phyloP scores from a whole-genome alignment of 495 filamentous ascomycete genomes.

The Recurvomyces mirabilis region DNA sequence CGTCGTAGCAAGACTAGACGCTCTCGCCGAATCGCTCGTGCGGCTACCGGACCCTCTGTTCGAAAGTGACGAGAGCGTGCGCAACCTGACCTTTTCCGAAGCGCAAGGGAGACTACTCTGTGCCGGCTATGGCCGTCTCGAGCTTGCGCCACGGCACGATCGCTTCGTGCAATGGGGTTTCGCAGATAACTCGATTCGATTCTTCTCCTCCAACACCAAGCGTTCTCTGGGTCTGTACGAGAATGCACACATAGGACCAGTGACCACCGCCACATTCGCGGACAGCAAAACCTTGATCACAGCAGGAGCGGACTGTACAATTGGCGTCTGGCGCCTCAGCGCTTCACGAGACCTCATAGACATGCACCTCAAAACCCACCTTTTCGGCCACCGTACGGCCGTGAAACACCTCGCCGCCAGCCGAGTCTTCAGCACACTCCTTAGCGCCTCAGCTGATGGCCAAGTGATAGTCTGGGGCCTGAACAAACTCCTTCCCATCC shows the following conservation, averaged over 20 bases:
- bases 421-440: constrained; percentile 72
- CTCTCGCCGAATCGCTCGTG: constrained; percentile 61
- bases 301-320: constrained; percentile 78
- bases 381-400: constrained; percentile 80
- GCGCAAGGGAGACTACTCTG: constrained; percentile 78
- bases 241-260: constrained; percentile 79
- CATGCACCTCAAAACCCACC: constrained; percentile 61
- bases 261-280: constrained; percentile 70
- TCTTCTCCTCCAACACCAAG: constrained; percentile 68
- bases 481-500: constrained; percentile 75
- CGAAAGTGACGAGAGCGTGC: constrained; percentile 69
- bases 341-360: constrained; percentile 55
- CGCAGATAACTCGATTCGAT: constrained; percentile 81
- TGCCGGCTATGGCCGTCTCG: constrained; percentile 68
- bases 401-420: constrained; percentile 74
- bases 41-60: constrained; percentile 72
- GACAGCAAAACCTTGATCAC: constrained; percentile 87
- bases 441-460: constrained; percentile 71
- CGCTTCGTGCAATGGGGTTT: constrained; percentile 96
- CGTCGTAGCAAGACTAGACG: constrained; percentile 62
- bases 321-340: constrained; percentile 67
- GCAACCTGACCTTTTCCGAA: constrained; percentile 62
- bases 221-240: constrained; percentile 77
- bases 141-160: constrained; percentile 77
- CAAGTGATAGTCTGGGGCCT: constrained; percentile 86